phyloP scores from a whole-genome alignment of 2,329 filamentous ascomycete species.

The Sporothrix pseudoabietina region DNA sequence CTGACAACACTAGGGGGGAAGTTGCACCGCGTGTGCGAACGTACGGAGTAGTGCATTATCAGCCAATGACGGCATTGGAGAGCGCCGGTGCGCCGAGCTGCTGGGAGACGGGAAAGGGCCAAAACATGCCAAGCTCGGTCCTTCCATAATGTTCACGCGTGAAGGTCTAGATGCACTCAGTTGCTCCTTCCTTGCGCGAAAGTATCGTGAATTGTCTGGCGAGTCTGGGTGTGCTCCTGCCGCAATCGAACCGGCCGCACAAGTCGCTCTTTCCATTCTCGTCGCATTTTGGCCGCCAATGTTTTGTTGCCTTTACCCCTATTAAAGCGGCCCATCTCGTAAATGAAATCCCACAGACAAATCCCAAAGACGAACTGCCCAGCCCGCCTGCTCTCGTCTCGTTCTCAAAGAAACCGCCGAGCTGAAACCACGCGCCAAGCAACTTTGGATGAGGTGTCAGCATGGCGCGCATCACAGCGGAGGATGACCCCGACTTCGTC shows the following conservation, averaged over 20 bases:
- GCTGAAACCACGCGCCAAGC: not conserved
- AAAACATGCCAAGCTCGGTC: not conserved
- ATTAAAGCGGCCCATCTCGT: not conserved
- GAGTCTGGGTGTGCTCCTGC: not conserved
- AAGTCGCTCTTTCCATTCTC: not conserved
- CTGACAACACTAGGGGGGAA: slow-evolving; percentile 20
- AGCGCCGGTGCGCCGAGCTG: slow-evolving; percentile 18
- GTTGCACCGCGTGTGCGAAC: not conserved
- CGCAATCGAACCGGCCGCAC: too few relatives aligned
- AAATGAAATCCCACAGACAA: not conserved
- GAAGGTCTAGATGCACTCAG: not conserved
- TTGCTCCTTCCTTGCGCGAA: not conserved
- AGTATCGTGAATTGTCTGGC: not conserved
- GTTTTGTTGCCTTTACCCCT: not conserved
- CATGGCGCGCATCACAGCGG: not conserved
- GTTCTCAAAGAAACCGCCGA: not conserved
- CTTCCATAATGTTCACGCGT: not conserved
- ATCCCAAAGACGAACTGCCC: not conserved
- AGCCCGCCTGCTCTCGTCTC: not conserved
- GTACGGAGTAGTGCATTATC: not conserved
- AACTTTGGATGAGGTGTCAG: not conserved
- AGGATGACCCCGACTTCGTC: not conserved
- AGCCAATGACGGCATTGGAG: slow-evolving; percentile 16
- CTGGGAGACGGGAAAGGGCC: not conserved
- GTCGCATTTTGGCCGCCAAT: not conserved